These are phyloP conservation scores for Inga leiocalycina DNA, from an alignment of 306 rosid species.

Conservation along the genomic window DNA sequence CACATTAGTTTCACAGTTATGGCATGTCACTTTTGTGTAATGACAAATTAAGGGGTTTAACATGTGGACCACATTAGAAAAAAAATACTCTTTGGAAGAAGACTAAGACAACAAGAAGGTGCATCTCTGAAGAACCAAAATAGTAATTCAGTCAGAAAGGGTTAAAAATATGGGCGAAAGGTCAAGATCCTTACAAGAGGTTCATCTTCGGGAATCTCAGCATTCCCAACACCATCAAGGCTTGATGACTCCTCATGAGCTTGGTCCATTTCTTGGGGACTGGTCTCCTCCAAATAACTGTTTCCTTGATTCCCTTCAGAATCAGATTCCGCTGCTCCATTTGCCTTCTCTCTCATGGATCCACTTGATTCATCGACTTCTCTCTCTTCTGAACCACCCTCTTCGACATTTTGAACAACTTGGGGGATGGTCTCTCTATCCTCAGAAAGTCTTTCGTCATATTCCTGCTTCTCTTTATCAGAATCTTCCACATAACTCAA, in stretches of 20 bases:
- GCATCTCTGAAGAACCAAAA: not conserved
- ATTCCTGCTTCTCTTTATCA: slow-evolving; percentile 55
- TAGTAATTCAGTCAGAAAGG: not conserved
- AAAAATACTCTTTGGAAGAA: not conserved
- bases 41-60: not conserved
- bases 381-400: slow-evolving; percentile 59
- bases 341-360: slow-evolving; percentile 49
- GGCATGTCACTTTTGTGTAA: not conserved
- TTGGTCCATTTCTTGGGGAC: slow-evolving; percentile 43
- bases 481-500: slow-evolving; percentile 48
- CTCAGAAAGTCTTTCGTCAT: slow-evolving; percentile 46
- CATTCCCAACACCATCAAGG: slow-evolving; percentile 35
- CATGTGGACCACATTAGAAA: not conserved
- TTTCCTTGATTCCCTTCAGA: slow-evolving; percentile 52
- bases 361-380: slow-evolving; percentile 51
- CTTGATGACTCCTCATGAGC: slow-evolving; percentile 36
- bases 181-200: slow-evolving; percentile 74
- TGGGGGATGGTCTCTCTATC: slow-evolving; percentile 42
- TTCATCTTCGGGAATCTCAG: slow-evolving; percentile 80
- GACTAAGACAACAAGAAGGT: not conserved
- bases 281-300: slow-evolving; percentile 36
- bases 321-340: slow-evolving; percentile 46
- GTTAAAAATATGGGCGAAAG: slow-evolving; percentile 9
- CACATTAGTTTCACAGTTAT: not conserved
- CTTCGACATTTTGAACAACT: slow-evolving; percentile 39